Base-by-base conservation (phyloP, 306 rosid genomes). In the Vigna hirtella region DNA sequence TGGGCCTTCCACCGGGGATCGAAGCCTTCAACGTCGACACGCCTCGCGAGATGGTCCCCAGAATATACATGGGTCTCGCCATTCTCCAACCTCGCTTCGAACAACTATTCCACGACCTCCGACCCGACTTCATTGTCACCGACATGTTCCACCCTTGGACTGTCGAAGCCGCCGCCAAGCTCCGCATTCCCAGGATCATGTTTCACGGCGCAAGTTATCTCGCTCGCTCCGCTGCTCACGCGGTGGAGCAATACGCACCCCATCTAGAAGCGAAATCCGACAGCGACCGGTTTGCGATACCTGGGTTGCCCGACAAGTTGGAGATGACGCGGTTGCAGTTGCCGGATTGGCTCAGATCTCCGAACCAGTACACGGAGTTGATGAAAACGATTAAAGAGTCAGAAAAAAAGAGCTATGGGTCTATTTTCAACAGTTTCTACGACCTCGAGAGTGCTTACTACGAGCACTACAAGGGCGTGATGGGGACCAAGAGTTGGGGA, bases 81-180 rank as follows among this genome's bases (percentile, higher is more conserved):
- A 47, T 85, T 36, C 84, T 85, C 51, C 81, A 43, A 58, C 45
- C 14, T 4, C 61, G 69, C 1, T 70, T 79, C 18, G 88, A 87
- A 16, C 70, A 17, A 12, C 63, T 80, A 0, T 73, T 87, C 3
- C 16, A 36, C 2, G 68, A 76, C 1, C 72, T 59, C 4, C 32
- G 34, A 5, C 82, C 88, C 2, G 88, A 85, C 22, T 87, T 87
- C 51, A 69, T 87, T 1, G 80, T 87, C 49, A 67, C 85, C 1
- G 88, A 87, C 68, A 50, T 87, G 80, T 82, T 83, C 57, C 51
- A 76, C 6, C 77, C 85, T 26, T 87, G 88, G 91, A 28, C 80
- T 1, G 83, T 22, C 0, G 87, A 87, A 14, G 66, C 48, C 1
- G 85, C 88, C 0, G 62, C 48, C 0, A 73, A 78, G 12, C 49